Evolutionary conservation across 768 basidiomycete genomes (phyloP).

Genomic region (Russula dissimulans): DNA sequence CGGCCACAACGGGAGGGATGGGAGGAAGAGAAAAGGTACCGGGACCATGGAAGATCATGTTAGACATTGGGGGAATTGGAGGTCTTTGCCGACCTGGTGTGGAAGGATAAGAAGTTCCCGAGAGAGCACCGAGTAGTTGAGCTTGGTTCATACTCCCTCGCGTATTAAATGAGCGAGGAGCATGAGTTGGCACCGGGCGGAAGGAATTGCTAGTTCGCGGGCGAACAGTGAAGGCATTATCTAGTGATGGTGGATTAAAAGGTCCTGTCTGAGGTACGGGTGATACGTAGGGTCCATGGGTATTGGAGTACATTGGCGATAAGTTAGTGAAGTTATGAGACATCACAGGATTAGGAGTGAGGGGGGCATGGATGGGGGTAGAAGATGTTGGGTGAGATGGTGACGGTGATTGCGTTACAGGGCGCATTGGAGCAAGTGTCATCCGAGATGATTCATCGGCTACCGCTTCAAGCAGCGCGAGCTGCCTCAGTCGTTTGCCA

Average conservation of each 20-base stretch:
- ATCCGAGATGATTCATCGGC: conserved; percentile 65
- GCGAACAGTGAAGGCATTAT: conserved; percentile 28
- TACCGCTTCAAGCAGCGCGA: conserved; percentile 62
- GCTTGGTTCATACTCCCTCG: conserved; percentile 45
- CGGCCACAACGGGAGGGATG: conserved; percentile 7
- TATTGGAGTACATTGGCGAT: conserved; percentile 21
- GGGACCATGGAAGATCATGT: neutral
- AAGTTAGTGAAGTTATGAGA: conserved; percentile 19
- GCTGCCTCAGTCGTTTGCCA: conserved; percentile 56
- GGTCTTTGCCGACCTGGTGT: conserved; percentile 5
- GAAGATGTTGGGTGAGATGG: neutral
- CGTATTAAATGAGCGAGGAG: conserved; percentile 15
- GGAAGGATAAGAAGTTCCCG: conserved; percentile 24
- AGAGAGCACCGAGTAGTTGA: conserved; percentile 39
- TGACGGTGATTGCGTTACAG: neutral
- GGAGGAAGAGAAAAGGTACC: neutral
- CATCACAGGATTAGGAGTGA: conserved; percentile 12
- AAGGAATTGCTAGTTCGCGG: conserved; percentile 31
- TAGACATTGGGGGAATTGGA: conserved; percentile 7
- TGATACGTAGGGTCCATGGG: conserved; percentile 13
- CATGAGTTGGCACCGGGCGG: conserved; percentile 20
- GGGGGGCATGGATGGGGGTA: neutral
- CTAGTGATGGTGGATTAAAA: conserved; percentile 10
- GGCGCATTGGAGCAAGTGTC: conserved; percentile 29
- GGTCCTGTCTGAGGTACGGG: conserved; percentile 15